Evolutionary conservation across 164 flowering plant species (phyloP), one percentile per base, ranked within the genome.

Genomic region (Nymphaea colorata): DNA sequence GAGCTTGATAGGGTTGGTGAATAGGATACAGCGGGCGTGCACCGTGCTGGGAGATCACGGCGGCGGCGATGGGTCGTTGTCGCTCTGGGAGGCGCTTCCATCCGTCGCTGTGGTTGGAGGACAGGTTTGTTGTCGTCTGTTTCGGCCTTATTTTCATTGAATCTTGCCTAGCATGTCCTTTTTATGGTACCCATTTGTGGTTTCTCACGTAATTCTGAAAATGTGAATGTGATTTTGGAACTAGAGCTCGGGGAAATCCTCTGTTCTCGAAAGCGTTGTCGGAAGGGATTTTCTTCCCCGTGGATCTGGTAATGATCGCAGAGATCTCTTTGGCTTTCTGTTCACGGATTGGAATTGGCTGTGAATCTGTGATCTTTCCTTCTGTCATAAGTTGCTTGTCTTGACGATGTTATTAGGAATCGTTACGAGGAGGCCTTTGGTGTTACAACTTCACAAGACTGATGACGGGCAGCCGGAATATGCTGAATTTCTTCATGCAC

Each of bases 21-120:
- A 95, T 77, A 74, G 84, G 72, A 95, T 95, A 67, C 99, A 92
- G 67, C 59, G 96, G 71, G 99, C 96, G 47, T 95, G 99, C 79
- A 95, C 98, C 3, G 97, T 92, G 11, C 78, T 95, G 42, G 98
- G 99, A 7, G 99, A 95, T 79, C 85, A 92, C 65, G 99, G 63
- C 36, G 63, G 99, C 61, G 98, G 98, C 67, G 98, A 92, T 66
- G 96, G 96, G 59, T 72, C 82, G 25, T n/a, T 61, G 7, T 91
- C 99, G 4, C 94, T 95, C n/a, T 95, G 98, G 99, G 99, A 95
- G 82, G 99, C 99, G 68, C 97, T 95, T 63, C 99, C 99, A 44
- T 76, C 99, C 15, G 98, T 95, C 59, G 99, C 97, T 17, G 98
- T 95, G 63, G 98, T 95, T 2, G 98, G 99, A 11, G 99, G 99